Evolutionary conservation across 495 filamentous ascomycete genomes (phyloP).

Genomic region (Filosporella fistucella): DNA sequence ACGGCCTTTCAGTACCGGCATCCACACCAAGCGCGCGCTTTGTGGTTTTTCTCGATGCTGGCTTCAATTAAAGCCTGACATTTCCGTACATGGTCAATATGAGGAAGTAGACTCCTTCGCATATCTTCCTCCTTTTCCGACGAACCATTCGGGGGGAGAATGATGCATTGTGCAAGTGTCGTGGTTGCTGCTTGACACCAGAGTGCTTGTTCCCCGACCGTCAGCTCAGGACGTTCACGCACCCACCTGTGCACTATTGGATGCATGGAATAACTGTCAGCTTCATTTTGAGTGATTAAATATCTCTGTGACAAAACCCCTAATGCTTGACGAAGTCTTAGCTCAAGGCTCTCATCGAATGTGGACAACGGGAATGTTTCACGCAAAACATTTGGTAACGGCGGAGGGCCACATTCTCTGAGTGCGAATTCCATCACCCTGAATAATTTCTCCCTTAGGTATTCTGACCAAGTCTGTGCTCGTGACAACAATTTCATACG

Average conservation of each 20-base stretch:
- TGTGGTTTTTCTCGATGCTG: neutral
- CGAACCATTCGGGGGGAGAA: neutral
- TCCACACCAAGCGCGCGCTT: neutral
- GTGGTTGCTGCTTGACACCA: neutral
- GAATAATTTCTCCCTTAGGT: too few species aligned
- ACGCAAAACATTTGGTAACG: too few species aligned
- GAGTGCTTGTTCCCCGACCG: neutral
- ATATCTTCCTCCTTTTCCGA: neutral
- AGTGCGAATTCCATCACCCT: too few species aligned
- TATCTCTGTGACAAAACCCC: too few species aligned
- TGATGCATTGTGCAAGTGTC: neutral
- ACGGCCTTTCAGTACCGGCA: too few species aligned
- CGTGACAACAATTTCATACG: too few species aligned
- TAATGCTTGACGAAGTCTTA: too few species aligned
- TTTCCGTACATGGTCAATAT: neutral
- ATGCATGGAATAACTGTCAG: constrained; percentile 23
- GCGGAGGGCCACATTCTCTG: too few species aligned
- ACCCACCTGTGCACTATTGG: constrained; percentile 24
- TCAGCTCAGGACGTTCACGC: neutral
- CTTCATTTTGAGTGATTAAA: constrained; percentile 4
- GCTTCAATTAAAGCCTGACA: constrained; percentile 3
- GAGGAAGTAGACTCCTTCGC: neutral
- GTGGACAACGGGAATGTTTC: too few species aligned
- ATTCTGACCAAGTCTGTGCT: too few species aligned
- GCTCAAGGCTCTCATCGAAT: neutral